A percentile compares a stretch with the other conserved stretches of the same genome.
Conservation (phyloP, 2,329 filamentous ascomycete species). For the Phaeosphaeria sp. region DNA sequence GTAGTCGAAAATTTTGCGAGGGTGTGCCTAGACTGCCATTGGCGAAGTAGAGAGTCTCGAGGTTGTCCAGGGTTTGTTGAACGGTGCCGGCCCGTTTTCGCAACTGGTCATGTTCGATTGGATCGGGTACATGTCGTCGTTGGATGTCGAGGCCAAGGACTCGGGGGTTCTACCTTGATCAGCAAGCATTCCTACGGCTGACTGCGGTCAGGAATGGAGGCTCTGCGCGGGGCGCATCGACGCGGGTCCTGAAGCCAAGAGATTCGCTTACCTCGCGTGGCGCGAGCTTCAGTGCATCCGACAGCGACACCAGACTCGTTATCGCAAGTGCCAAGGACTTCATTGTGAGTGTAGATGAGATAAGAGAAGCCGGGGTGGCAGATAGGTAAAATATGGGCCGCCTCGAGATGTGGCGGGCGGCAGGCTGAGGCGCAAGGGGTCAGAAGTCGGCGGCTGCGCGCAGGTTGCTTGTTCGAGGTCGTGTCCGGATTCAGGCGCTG, state of each 20-base stretch:
- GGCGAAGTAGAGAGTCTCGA: slow-evolving; percentile 66
- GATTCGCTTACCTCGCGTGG: slow-evolving; percentile 42
- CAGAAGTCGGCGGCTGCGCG: slow-evolving; percentile 5
- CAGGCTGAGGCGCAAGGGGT: slow-evolving; percentile 2
- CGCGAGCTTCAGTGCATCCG: slow-evolving; percentile 36
- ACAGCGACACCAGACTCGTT: slow-evolving; percentile 37
- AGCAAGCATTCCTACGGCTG: slow-evolving; percentile 10
- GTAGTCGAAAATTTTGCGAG: slow-evolving; percentile 59
- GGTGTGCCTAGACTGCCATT: slow-evolving; percentile 66
- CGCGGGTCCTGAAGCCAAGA: slow-evolving; percentile 27
- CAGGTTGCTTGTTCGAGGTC: background rate
- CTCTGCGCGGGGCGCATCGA: slow-evolving; percentile 21
- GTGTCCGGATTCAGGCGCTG: background rate
- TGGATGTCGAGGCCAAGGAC: slow-evolving; percentile 60
- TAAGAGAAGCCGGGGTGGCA: background rate
- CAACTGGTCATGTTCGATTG: slow-evolving; percentile 54
- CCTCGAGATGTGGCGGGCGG: slow-evolving; percentile 5
- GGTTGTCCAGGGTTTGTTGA: slow-evolving; percentile 60
- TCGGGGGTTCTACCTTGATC: slow-evolving; percentile 46
- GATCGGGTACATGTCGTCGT: slow-evolving; percentile 55
- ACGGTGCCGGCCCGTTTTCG: slow-evolving; percentile 53
- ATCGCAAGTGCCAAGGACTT: slow-evolving; percentile 38
- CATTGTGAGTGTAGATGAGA: slow-evolving; percentile 24
- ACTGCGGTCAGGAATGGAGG: slow-evolving; percentile 8
- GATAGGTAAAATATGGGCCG: slow-evolving; percentile 1